phyloP scores from a whole-genome alignment of 23 red algal species.

The Gracilariopsis chorda region DNA sequence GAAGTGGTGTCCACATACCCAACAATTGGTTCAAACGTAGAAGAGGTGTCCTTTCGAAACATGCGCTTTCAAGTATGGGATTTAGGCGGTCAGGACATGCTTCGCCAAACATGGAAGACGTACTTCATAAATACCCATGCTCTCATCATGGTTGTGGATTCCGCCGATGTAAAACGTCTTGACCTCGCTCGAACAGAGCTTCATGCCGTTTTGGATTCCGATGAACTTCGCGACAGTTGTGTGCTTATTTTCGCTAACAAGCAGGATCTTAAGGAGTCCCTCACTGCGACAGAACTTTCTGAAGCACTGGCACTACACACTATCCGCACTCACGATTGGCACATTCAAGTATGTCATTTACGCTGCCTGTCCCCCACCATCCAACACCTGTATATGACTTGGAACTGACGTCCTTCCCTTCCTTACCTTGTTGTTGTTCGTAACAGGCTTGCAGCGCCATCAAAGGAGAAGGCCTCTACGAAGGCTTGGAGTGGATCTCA shows the following conservation, averaged over 20 bases:
- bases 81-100: conserved; percentile 85
- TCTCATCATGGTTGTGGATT: conserved; percentile 91
- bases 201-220: conserved; percentile 63
- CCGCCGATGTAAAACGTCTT: conserved; percentile 71
- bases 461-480: conserved; percentile 81
- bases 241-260: conserved; percentile 93
- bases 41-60: conserved; percentile 68
- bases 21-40: conserved; percentile 96
- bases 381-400: no score
- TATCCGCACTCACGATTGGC: conserved; percentile 69
- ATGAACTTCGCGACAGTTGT: conserved; percentile 71
- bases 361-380: no score
- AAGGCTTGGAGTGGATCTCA: conserved; percentile 90
- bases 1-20: conserved; percentile 80
- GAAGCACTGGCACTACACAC: conserved; percentile 73
- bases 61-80: conserved; percentile 93
- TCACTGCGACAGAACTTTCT: conserved; percentile 66
- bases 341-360: conserved; percentile 29
- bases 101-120: conserved; percentile 82
- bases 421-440: no score
- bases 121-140: conserved; percentile 92
- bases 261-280: conserved; percentile 75
- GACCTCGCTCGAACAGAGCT: conserved; percentile 81
- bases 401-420: no score
- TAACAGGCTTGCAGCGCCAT: conserved; percentile 70